A percentile compares a stretch with the other conserved stretches of the same genome.
phyloP scores from a whole-genome alignment of 2,329 filamentous ascomycete species.

The Pestalotiopsis sp. region DNA sequence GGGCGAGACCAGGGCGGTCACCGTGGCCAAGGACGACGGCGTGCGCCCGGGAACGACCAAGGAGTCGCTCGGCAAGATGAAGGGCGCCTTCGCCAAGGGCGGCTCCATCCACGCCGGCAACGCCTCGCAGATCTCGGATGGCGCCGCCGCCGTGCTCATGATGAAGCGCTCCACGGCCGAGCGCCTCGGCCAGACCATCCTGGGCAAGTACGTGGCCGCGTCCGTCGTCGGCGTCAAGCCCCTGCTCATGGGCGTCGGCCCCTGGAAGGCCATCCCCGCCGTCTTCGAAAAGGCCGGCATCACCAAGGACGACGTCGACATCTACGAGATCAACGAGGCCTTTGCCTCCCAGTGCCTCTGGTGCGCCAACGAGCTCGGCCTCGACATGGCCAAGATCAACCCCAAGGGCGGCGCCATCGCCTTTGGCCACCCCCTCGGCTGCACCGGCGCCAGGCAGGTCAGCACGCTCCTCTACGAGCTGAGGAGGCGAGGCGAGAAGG shows the following conservation, averaged over 20 bases:
- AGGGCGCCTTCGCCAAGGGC: slow-evolving; percentile 85
- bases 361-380: slow-evolving; percentile 85
- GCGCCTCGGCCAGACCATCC: slow-evolving; percentile 81
- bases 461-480: slow-evolving; percentile 91
- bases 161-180: slow-evolving; percentile 95
- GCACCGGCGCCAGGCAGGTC: slow-evolving; percentile 92
- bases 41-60: slow-evolving; percentile 82
- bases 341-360: slow-evolving; percentile 95
- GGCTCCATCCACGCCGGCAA: slow-evolving; percentile 96
- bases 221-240: slow-evolving; percentile 88
- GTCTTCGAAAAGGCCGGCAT: slow-evolving; percentile 88
- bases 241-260: slow-evolving; percentile 93
- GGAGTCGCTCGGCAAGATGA: slow-evolving; percentile 89
- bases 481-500: slow-evolving; percentile 77
- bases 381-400: slow-evolving; percentile 88
- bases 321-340: slow-evolving; percentile 99
- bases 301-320: slow-evolving; percentile 87
- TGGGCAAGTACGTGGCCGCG: slow-evolving; percentile 90
- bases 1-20: slow-evolving; percentile 80
- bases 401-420: slow-evolving; percentile 96
- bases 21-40: slow-evolving; percentile 85
- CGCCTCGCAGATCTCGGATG: slow-evolving; percentile 93
- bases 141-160: slow-evolving; percentile 89
- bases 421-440: slow-evolving; percentile 92
- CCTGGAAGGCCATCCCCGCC: slow-evolving; percentile 94